Conservation (phyloP, 805 yeast species). For the Wickerhamiella sergipiensis region DNA sequence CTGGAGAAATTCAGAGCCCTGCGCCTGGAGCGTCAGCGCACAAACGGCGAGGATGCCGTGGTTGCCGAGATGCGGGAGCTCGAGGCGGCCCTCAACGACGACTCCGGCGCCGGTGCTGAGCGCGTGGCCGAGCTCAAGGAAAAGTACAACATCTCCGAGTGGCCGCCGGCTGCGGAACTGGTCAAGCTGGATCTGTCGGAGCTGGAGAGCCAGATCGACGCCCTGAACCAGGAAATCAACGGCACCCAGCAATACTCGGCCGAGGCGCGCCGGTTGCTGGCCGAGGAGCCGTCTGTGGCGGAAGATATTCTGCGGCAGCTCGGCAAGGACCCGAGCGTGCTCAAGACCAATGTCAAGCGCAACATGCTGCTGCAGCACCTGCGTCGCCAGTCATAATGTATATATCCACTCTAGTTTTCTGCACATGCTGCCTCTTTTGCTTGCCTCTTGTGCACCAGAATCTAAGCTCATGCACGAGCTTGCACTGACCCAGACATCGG, state of each 20-base stretch:
- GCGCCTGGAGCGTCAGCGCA: conserved; percentile 27
- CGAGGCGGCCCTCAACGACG: conserved; percentile 17
- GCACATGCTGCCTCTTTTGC: not conserved
- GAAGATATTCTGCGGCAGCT: conserved; percentile 25
- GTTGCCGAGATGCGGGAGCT: conserved; percentile 16
- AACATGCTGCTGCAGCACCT: conserved; percentile 55
- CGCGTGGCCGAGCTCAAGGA: conserved; percentile 29
- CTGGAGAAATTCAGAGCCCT: conserved; percentile 40
- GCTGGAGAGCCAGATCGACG: conserved; percentile 26
- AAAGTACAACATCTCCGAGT: conserved; percentile 34
- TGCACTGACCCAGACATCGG: no score
- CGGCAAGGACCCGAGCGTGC: conserved; percentile 28
- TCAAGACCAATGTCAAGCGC: conserved; percentile 46
- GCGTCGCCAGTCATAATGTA: no score
- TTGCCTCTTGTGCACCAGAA: no score
- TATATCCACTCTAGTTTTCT: not conserved
- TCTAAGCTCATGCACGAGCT: no score
- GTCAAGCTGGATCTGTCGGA: conserved; percentile 30
- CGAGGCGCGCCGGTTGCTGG: conserved; percentile 21
- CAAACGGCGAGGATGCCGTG: conserved; percentile 12
- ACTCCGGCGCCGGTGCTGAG: conserved; percentile 23
- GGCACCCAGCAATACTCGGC: conserved; percentile 10
- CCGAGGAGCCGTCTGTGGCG: conserved; percentile 25
- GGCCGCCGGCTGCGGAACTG: conserved; percentile 32
- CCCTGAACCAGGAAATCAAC: conserved; percentile 25